Evolutionary conservation across 1,139 yeast species (phyloP), one percentile per base, ranked within the genome.

Genomic region (Yamadazyma conglobata): DNA sequence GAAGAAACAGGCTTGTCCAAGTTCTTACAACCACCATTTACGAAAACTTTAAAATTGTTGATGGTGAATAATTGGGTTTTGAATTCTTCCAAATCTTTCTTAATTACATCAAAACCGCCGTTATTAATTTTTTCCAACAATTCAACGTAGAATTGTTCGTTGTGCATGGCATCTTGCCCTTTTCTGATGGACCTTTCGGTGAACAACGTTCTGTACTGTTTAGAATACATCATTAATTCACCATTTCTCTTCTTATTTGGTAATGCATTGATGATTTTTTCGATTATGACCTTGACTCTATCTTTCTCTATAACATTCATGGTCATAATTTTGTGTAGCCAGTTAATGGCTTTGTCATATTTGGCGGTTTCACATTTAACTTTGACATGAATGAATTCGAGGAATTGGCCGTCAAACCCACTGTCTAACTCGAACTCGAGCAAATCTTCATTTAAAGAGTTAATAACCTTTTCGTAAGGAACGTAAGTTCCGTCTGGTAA

Each of bases 241-340:
- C 95, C 97, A 44, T 76, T 77, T 51, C 98, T 77, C 55, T 88
- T 89, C 25, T 71, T 64, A 34, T 87, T 95, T 0, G 95, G 82
- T 27, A 91, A 58, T 0, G 85, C 70, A 46, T 83, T 85, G 38
- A 88, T 59, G 29, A 82, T 66, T 48, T 85, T 86, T 41, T 88
- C 95, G 28, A 89, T 53, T 15, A 82, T 68, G 15, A 86, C 77
- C 40, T 70, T 70, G 14, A 88, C 72, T 51, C 97, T 71, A 11
- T 75, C 70, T 38, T 75, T 77, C 37, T 89, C 95, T 52, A 86
- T 86, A 4, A 76, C 70, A 12, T 84, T 70, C 45, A 73, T 68
- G 52, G 74, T 77, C 47, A 88, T 59, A 12, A 85, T 69, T 34
- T 78, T 77, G 22, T 65, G 58, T 22, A 85, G 62, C 98, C 97